Base-by-base conservation (phyloP, 116 monocot species). In the Dioscorea cayenensis region DNA sequence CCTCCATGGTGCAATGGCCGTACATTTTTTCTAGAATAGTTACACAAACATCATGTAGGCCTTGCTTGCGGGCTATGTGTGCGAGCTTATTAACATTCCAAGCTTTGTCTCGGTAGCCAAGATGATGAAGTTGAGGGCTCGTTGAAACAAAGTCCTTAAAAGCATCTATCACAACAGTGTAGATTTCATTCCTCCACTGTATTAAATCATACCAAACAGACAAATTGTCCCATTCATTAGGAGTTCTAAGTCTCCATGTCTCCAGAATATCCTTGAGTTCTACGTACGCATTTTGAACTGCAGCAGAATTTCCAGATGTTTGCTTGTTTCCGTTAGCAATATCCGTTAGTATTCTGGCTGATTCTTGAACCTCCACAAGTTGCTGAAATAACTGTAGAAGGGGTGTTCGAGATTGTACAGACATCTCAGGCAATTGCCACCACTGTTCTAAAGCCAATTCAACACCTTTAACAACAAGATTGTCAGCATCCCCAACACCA, bases 31-130 rank as follows among this genome's bases (percentile, higher is more conserved):
- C 99, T 49, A 99, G 94, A 73, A 99, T 94, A 29, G 78, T 82
- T 7, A 99, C 99, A 91, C 99, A 99, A 50, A 99, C 99, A 80
- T 94, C 91, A 77, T 91, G 76, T 11, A 94, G 87, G 22, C 94
- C 94, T 74, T 94, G 99, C 67, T 91, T 94, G 72, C 94, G 91
- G 60, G 94, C 84, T 66, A 99, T 83, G 71, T 85, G 99, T 7
- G 94, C 99, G 60, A 99, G 82, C 81, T 94, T 99, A 73, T 99
- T 99, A 50, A 99, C 99, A 87, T 99, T 99, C 99, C 99, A 99
- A 28, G 94, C 99, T 73, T 99, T 99, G 63, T 99, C 99, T 75
- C 99, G 83, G 75, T 91, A 99, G 21, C 99, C 99, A 69, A 99
- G 91, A 84, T 91, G 99, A 77, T 89, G 89, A 65, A 99, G 89